Percentiles rank a stretch among this genome's conserved stretches.
phyloP scores from a whole-genome alignment of 345 rosid species.

The Moricandia arvensis region DNA sequence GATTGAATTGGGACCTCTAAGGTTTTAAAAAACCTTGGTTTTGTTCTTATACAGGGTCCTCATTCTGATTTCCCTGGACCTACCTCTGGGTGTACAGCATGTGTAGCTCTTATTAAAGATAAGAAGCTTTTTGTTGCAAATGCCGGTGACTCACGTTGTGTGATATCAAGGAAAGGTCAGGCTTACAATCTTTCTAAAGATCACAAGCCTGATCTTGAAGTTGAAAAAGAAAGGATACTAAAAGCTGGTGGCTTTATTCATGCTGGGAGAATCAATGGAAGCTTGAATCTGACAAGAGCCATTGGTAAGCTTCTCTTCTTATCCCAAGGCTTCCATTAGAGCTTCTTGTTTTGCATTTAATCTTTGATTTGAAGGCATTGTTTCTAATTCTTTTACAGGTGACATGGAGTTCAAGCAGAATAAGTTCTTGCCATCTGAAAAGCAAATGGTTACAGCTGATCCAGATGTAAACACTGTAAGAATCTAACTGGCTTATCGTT shows the following conservation, averaged over 20 bases:
- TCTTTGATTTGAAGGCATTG: not conserved
- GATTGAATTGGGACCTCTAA: not conserved
- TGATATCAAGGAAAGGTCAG: conserved; percentile 87
- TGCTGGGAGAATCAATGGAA: conserved; percentile 91
- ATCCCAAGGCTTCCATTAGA: not conserved
- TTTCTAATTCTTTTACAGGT: conserved; percentile 44
- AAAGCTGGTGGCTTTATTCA: conserved; percentile 99
- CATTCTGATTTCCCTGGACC: conserved; percentile 95
- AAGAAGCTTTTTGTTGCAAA: conserved; percentile 83
- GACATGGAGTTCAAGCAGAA: conserved; percentile 82
- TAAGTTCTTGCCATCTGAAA: conserved; percentile 58
- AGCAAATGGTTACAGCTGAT: conserved; percentile 77
- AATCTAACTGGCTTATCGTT: not conserved
- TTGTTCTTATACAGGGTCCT: conserved; percentile 59
- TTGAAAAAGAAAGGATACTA: conserved; percentile 84
- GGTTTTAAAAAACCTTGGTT: not conserved
- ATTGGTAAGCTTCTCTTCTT: conserved; percentile 52
- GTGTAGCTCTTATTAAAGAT: conserved; percentile 80
- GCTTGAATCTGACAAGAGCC: conserved; percentile 96
- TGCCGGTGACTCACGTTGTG: conserved; percentile 99
- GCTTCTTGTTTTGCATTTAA: not conserved
- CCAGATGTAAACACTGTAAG: conserved; percentile 72
- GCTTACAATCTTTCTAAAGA: conserved; percentile 96
- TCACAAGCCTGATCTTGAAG: conserved; percentile 96
- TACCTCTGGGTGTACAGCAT: conserved; percentile 86